Conservation (phyloP, 768 basidiomycete species). For the Tylopilus felleus region DNA sequence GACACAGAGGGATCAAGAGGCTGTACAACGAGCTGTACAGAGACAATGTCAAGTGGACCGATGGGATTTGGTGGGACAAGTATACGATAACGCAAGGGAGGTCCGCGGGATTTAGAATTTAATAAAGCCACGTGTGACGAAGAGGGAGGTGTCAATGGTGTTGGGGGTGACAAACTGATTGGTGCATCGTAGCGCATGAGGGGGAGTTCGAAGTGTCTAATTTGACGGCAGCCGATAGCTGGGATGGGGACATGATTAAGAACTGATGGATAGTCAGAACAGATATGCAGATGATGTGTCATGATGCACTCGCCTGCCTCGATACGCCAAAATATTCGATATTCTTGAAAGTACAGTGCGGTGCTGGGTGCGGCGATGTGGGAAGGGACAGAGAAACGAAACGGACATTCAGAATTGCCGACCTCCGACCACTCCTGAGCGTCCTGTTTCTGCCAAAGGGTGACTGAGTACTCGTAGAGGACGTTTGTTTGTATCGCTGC, state of each 20-base stretch:
- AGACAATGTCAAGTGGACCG: constrained; percentile 70
- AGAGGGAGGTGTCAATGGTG: constrained; percentile 34
- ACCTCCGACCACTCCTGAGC: constrained; percentile 56
- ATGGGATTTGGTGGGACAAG: constrained; percentile 54
- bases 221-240: constrained; percentile 64
- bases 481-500: constrained; percentile 57
- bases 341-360: constrained; percentile 65
- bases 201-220: constrained; percentile 68
- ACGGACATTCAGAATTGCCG: constrained; percentile 65
- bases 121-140: constrained; percentile 38
- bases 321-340: constrained; percentile 77
- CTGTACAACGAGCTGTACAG: constrained; percentile 60
- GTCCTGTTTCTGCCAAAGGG: constrained; percentile 67
- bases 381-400: constrained; percentile 65
- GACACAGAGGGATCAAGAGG: constrained; percentile 54
- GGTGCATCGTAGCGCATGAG: constrained; percentile 71
- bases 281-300: neutral
- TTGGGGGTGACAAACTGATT: constrained; percentile 34
- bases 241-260: constrained; percentile 63
- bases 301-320: constrained; percentile 64
- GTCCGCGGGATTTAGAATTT: constrained; percentile 55
- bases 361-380: constrained; percentile 64
- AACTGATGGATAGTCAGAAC: constrained; percentile 41
- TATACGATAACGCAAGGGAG: constrained; percentile 58
- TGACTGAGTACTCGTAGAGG: constrained; percentile 62